Percentiles rank a stretch among this genome's conserved stretches.
These are phyloP conservation scores for Xanthoconium separans DNA, from an alignment of 1,284 basidiomycete species.

Conservation along the genomic window DNA sequence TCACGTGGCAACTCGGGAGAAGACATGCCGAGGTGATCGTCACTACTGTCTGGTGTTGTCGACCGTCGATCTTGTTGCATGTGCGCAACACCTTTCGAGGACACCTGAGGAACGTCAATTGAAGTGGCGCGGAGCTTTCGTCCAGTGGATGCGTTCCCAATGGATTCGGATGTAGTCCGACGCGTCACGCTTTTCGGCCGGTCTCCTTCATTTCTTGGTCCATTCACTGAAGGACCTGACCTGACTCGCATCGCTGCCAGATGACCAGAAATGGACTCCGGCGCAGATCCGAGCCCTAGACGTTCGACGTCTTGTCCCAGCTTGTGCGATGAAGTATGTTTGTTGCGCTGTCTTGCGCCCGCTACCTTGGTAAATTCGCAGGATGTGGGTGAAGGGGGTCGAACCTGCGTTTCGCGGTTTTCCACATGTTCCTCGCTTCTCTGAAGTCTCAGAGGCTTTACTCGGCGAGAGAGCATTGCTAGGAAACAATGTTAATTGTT, in stretches of 20 bases:
- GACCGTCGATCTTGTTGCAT: constrained; percentile 12
- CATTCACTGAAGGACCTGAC: constrained; percentile 13
- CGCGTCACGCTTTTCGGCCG: constrained; percentile 6
- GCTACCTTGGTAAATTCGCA: constrained; percentile 1
- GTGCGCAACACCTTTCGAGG: constrained; percentile 1
- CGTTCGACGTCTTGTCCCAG: constrained; percentile 1
- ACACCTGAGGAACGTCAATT: constrained; percentile 2
- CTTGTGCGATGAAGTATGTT: constrained; percentile 6
- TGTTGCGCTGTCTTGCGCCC: constrained; percentile 10
- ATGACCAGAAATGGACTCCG: constrained; percentile 32
- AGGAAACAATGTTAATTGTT: constrained; percentile 4
- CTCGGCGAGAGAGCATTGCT: constrained; percentile 16
- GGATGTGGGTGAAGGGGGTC: constrained; percentile 3
- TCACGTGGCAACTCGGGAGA: constrained; percentile 54
- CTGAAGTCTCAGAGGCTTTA: constrained; percentile 17
- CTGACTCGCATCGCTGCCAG: constrained; percentile 23
- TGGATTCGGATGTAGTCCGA: constrained; percentile 25
- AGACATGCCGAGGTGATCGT: constrained; percentile 33
- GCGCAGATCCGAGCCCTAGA: constrained; percentile 21
- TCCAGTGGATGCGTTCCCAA: constrained; percentile 1
- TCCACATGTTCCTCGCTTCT: constrained; percentile 12
- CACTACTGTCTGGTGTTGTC: constrained; percentile 15
- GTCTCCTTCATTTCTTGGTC: not conserved
- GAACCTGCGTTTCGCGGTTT: not conserved
- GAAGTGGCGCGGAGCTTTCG: constrained; percentile 6